phyloP scores from a whole-genome alignment of 78 protist species.

The Reticulomyxa filosa region DNA sequence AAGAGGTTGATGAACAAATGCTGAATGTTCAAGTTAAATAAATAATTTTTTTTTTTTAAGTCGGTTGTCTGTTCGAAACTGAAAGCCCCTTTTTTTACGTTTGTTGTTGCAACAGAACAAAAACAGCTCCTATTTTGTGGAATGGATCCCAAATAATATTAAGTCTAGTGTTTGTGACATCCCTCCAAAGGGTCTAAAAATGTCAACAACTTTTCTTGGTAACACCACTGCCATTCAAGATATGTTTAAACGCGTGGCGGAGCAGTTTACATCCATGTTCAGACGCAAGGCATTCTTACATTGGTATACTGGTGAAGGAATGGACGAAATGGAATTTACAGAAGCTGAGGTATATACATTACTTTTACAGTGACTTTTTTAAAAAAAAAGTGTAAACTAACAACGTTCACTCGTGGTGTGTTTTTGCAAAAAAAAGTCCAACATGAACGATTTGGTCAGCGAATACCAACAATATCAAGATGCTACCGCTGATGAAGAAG shows the following conservation, averaged over 20 bases:
- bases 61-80: too few species aligned
- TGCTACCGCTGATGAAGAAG: slow-evolving; percentile 61
- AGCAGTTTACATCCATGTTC: slow-evolving; percentile 93
- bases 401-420: too few species aligned
- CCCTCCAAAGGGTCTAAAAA: slow-evolving; percentile 86
- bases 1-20: slow-evolving; percentile 94
- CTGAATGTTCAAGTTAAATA: slow-evolving; percentile 65
- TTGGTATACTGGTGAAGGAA: slow-evolving; percentile 96
- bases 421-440: too few species aligned
- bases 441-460: slow-evolving; percentile 88
- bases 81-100: too few species aligned
- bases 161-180: slow-evolving; percentile 95
- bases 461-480: slow-evolving; percentile 87
- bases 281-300: slow-evolving; percentile 94
- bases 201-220: slow-evolving; percentile 87
- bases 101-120: too few species aligned
- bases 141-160: slow-evolving; percentile 97
- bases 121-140: slow-evolving; percentile 82
- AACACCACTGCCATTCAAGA: slow-evolving; percentile 93
- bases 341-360: too few species aligned
- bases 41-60: too few species aligned
- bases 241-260: slow-evolving; percentile 81
- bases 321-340: slow-evolving; percentile 97
- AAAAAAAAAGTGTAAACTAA: too few species aligned
- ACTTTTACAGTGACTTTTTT: too few species aligned